Conservation (phyloP, 2,329 filamentous ascomycete genomes). For the Sordariomycetes sp. region DNA sequence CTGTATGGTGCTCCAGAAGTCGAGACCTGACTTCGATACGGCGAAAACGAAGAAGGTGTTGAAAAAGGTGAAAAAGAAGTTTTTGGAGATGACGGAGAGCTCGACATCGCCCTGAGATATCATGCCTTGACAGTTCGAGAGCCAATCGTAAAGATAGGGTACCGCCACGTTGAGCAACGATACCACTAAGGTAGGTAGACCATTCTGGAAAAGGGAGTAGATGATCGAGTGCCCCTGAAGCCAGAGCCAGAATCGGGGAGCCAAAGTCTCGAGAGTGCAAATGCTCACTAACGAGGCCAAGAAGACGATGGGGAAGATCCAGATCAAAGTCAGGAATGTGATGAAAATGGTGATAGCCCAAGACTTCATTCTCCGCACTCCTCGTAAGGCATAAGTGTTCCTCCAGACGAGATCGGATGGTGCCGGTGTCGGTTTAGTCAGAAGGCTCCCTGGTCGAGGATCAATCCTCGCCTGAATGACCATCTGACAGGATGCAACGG, state of each 20-base stretch:
- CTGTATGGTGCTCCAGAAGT: slow-evolving; percentile 63
- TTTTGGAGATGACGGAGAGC: slow-evolving; percentile 91
- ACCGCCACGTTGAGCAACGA: slow-evolving; percentile 84
- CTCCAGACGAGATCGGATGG: slow-evolving; percentile 91
- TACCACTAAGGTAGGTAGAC: slow-evolving; percentile 74
- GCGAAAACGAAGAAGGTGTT: slow-evolving; percentile 97
- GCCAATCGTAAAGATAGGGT: slow-evolving; percentile 88
- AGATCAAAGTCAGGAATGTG: slow-evolving; percentile 73
- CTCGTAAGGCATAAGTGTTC: slow-evolving; percentile 78
- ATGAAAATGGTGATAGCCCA: slow-evolving; percentile 84
- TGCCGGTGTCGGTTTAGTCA: slow-evolving; percentile 79
- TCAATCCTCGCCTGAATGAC: slow-evolving; percentile 91
- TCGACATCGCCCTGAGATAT: slow-evolving; percentile 92
- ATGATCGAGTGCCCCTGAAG: slow-evolving; percentile 62
- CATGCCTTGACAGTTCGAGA: slow-evolving; percentile 88
- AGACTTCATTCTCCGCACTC: slow-evolving; percentile 63
- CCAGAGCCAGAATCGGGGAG: slow-evolving; percentile 59
- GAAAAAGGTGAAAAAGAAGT: slow-evolving; percentile 99
- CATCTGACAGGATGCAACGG: slow-evolving; percentile 88
- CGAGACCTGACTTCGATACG: slow-evolving; percentile 71
- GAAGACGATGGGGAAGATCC: slow-evolving; percentile 73
- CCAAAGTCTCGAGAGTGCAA: slow-evolving; percentile 66
- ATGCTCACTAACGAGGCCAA: slow-evolving; percentile 74
- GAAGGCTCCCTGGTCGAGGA: slow-evolving; percentile 73
- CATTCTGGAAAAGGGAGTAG: slow-evolving; percentile 73